A percentile compares a stretch with the other conserved stretches of the same genome.
Evolutionary conservation across 1,284 basidiomycete species (phyloP).

Genomic region (Microbotryomycetes sp.): DNA sequence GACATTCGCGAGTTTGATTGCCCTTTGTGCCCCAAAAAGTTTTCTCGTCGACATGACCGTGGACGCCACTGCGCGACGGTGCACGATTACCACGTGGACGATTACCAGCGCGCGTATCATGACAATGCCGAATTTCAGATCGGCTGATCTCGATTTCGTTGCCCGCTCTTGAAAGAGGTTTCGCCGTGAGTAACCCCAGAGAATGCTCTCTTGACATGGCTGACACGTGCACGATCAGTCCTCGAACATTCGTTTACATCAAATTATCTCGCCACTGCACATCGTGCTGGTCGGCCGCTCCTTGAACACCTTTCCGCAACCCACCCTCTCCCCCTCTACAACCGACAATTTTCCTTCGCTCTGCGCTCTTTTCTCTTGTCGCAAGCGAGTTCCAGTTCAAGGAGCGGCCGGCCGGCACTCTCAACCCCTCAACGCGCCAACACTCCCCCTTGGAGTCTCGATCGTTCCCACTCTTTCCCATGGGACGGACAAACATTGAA

Average conservation of each 20-base stretch:
- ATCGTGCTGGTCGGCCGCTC: not conserved
- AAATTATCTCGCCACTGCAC: not conserved
- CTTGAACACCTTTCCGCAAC: not conserved
- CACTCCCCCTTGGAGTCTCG: not conserved
- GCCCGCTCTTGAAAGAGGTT: not conserved
- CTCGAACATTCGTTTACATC: not conserved
- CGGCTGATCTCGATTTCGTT: not conserved
- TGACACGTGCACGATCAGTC: not conserved
- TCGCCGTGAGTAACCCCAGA: not conserved
- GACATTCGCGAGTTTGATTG: constrained; percentile 31
- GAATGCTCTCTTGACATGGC: not conserved
- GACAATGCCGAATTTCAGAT: not conserved
- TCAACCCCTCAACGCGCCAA: not conserved
- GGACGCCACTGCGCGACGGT: constrained; percentile 33
- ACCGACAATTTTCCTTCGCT: not conserved
- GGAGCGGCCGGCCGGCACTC: constrained; percentile 1
- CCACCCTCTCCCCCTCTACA: not conserved
- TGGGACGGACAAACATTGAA: too few relatives aligned
- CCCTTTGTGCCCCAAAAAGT: constrained; percentile 33
- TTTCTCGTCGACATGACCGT: constrained; percentile 34
- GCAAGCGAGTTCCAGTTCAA: not conserved
- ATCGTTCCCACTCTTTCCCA: not conserved
- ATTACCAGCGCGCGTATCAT: constrained; percentile 3
- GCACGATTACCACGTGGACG: constrained; percentile 23
- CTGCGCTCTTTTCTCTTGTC: not conserved